Percentiles rank a stretch among this genome's conserved stretches.
Conservation (phyloP, 208 protist genomes). For the Trypanosomatidae sp. region DNA sequence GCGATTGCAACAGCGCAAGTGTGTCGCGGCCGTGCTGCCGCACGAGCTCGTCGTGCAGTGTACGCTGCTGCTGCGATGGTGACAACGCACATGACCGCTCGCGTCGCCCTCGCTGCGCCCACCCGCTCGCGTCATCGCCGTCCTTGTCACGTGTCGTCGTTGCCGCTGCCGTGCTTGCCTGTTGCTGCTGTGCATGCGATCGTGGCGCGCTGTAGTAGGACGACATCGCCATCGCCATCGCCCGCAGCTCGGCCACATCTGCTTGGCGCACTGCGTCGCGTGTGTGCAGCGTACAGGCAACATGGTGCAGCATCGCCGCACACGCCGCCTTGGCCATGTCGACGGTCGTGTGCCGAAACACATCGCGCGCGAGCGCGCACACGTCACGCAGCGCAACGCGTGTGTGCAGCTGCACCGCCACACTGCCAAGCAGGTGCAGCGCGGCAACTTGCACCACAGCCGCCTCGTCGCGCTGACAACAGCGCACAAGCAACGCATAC, state of each 20-base stretch:
- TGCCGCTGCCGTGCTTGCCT: not conserved
- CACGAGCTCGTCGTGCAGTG: slow-evolving; percentile 56
- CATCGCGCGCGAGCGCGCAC: slow-evolving; percentile 42
- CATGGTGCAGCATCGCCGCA: slow-evolving; percentile 29
- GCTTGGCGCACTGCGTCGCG: slow-evolving; percentile 3
- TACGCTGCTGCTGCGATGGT: slow-evolving; percentile 2
- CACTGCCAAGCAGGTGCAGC: slow-evolving; percentile 47
- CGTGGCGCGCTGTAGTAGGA: slow-evolving; percentile 12
- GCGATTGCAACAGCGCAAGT: slow-evolving; percentile 6
- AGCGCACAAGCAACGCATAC: slow-evolving; percentile 19
- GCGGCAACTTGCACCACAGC: slow-evolving; percentile 49
- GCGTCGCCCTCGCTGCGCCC: not conserved
- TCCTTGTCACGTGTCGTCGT: not conserved
- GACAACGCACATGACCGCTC: too few species aligned
- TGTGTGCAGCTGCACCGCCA: slow-evolving; percentile 20
- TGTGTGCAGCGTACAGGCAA: slow-evolving; percentile 9
- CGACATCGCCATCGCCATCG: slow-evolving; percentile 17
- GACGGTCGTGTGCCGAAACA: slow-evolving; percentile 42
- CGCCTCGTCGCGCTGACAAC: slow-evolving; percentile 16
- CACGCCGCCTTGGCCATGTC: slow-evolving; percentile 76
- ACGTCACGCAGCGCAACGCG: slow-evolving; percentile 27
- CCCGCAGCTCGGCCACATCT: slow-evolving; percentile 7
- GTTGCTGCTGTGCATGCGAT: not conserved
- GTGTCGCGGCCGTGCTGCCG: slow-evolving; percentile 35
- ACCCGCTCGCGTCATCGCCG: not conserved